Base-by-base conservation (phyloP, 2,329 filamentous ascomycete genomes). In the Bretziella fagacearum region DNA sequence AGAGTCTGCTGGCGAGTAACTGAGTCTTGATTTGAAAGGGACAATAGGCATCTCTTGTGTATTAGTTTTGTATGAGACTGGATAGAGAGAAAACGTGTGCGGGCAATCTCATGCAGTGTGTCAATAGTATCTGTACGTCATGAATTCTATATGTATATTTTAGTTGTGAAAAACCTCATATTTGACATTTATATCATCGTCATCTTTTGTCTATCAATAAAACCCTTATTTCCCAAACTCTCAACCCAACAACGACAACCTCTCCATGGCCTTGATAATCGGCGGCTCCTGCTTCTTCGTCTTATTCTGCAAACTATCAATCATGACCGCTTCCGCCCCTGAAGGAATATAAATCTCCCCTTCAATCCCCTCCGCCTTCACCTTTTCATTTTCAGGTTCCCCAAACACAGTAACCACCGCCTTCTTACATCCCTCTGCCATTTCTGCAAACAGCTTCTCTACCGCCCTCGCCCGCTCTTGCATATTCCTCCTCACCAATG, bases 391-490 rank as follows among this genome's bases (percentile, higher is more conserved):
- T 29, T 53, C 46, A 15, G 51, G 46, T 23, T 53, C 51, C 13
- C 53, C 46, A 58, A 83, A 93, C 0, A 93, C 81, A 55, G 93
- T 81, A 7, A 63, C 66, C 13, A 86, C 68, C 36, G 81, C 80
- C 6, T 65, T 67, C 53, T 63, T 63, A 59, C 84, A 93, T 52
- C 76, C 71, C 37, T 74, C 77, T 7, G 84, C 65, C 1, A 96
- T 79, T 53, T 91, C 84, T 4, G 64, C 69, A 64, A 89, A 76
- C 22, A 84, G 71, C 6, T 66, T 70, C 61, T 91, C 81, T 2
- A 93, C 74, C 5, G 84, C 81, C 11, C 77, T 69, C 3, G 86
- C 91, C 43, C 86, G 72, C 66, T 96, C 91, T 37, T 83, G 71
- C 91, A 96, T 96, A 17, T 74, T 75, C 27, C 91, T 68, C 48